phyloP scores from a whole-genome alignment of 164 flowering plant species.

The Houttuynia cordata region DNA sequence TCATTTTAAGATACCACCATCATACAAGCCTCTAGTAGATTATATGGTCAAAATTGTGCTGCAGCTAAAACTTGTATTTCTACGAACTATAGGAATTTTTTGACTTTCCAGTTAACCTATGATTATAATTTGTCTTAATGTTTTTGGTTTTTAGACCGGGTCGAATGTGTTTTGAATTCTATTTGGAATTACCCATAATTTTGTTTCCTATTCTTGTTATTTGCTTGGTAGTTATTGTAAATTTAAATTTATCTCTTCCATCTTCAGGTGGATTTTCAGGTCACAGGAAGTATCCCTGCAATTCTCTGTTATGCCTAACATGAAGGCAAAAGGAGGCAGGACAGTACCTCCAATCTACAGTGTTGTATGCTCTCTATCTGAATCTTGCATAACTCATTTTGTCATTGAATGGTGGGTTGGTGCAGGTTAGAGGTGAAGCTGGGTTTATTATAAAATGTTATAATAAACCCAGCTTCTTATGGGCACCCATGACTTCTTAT shows the following conservation, averaged over 20 bases:
- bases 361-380: constrained; percentile 38
- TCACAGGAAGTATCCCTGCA: constrained; percentile 60
- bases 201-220: neutral
- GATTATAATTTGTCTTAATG: too few species aligned
- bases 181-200: too few species aligned
- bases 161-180: too few species aligned
- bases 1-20: neutral
- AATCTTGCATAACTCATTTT: neutral
- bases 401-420: too few species aligned
- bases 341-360: constrained; percentile 74
- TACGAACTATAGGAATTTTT: neutral
- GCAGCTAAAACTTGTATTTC: neutral
- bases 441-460: too few species aligned
- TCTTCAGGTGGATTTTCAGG: constrained; percentile 78
- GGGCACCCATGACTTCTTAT: too few species aligned
- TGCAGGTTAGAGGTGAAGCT: too few species aligned
- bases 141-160: too few species aligned
- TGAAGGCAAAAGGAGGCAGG: constrained; percentile 30
- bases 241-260: constrained; percentile 1
- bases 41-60: neutral
- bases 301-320: constrained; percentile 73
- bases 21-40: neutral
- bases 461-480: too few species aligned
- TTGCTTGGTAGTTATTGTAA: neutral
- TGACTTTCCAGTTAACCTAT: neutral